Percentiles rank a stretch among this genome's conserved stretches.
Conservation (phyloP, 2,329 filamentous ascomycete genomes). For the Colletotrichum destructivum region DNA sequence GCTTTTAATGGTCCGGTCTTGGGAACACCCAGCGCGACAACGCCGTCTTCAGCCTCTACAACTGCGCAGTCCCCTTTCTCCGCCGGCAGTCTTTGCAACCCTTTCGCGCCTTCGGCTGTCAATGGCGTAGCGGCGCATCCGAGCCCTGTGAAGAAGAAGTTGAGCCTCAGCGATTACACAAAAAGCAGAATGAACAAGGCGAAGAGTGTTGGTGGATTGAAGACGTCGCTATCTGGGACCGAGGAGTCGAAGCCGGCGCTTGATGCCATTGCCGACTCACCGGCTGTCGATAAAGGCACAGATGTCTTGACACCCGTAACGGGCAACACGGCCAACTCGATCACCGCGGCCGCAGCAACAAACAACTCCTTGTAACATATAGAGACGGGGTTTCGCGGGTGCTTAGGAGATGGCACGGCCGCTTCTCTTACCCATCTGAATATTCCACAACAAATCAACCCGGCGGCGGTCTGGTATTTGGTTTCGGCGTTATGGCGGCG, state of each 20-base stretch:
- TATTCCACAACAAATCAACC: constrained; percentile 17
- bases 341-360: constrained; percentile 26
- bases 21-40: constrained; percentile 55
- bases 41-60: constrained; percentile 63
- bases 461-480: constrained; percentile 19
- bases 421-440: constrained; percentile 23
- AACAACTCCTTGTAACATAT: constrained; percentile 54
- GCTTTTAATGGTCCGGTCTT: constrained; percentile 60
- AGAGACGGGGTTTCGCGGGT: constrained; percentile 19
- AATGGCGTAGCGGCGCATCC: constrained; percentile 65
- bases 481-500: constrained; percentile 38
- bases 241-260: constrained; percentile 60
- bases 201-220: constrained; percentile 23
- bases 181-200: constrained; percentile 71
- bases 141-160: constrained; percentile 77
- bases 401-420: neutral
- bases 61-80: constrained; percentile 67
- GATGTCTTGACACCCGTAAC: constrained; percentile 42
- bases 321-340: constrained; percentile 27
- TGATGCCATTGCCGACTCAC: constrained; percentile 53
- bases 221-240: constrained; percentile 36
- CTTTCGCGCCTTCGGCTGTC: constrained; percentile 58
- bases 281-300: constrained; percentile 49
- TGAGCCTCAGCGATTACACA: constrained; percentile 77
- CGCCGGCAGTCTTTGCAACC: constrained; percentile 55